Conservation (phyloP, 495 filamentous ascomycete species). For the Daldinia bambusicola region DNA sequence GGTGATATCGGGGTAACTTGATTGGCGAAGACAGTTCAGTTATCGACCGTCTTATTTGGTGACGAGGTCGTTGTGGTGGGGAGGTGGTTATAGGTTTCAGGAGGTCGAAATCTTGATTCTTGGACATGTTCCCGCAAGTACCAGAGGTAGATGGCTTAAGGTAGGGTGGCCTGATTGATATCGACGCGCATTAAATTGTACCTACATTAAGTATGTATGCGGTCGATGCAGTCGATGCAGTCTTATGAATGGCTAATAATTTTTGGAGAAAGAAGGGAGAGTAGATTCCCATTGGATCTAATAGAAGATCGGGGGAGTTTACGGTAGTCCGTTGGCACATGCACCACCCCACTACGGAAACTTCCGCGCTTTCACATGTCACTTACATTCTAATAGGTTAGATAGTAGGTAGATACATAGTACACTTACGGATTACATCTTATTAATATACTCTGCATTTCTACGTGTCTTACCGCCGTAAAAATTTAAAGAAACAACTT, state of each 20-base stretch:
- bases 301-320: constrained; percentile 21
- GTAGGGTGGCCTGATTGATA: constrained; percentile 34
- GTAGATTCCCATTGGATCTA: constrained; percentile 30
- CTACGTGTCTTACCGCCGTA: not conserved
- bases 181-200: constrained; percentile 28
- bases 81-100: constrained; percentile 45
- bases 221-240: constrained; percentile 19
- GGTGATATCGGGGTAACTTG: constrained; percentile 56
- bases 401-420: not conserved
- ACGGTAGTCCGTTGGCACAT: constrained; percentile 3
- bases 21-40: constrained; percentile 62
- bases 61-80: constrained; percentile 56
- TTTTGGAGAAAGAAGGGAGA: constrained; percentile 13
- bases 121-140: constrained; percentile 47
- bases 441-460: too few species aligned
- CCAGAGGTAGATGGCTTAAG: constrained; percentile 13
- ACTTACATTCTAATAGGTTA: constrained; percentile 16
- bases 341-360: constrained; percentile 24
- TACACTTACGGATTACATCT: too few species aligned
- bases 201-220: constrained; percentile 15
- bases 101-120: constrained; percentile 50
- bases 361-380: constrained; percentile 49
- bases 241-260: constrained; percentile 9
- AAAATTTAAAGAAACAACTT: too few species aligned
- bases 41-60: constrained; percentile 61